Evolutionary conservation across 2,329 filamentous ascomycete genomes (phyloP).

Genomic region (Exophiala sp.): DNA sequence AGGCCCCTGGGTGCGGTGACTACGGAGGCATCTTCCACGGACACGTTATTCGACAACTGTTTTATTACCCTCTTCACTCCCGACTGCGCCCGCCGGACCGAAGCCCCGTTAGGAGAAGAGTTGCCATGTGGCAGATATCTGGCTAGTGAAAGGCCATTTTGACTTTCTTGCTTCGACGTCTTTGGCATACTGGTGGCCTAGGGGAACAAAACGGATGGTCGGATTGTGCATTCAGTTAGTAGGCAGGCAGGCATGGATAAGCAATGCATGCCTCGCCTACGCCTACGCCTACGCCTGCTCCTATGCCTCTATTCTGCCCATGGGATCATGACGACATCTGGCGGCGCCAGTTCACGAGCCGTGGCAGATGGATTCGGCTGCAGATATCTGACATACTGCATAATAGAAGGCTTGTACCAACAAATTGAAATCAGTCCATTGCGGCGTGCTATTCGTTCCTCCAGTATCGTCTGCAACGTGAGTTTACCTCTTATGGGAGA

Average conservation of each 20-base stretch:
- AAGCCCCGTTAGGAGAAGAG: not conserved
- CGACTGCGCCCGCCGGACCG: constrained; percentile 12
- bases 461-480: too few relatives aligned
- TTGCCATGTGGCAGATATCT: not conserved
- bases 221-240: not conserved
- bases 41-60: constrained; percentile 25
- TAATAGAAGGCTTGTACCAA: constrained; percentile 25
- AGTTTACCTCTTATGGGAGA: too few relatives aligned
- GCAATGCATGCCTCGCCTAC: not conserved
- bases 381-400: constrained; percentile 19
- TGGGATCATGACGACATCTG: constrained; percentile 8
- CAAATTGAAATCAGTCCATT: not conserved
- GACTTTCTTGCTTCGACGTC: constrained; percentile 2
- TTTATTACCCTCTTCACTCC: constrained; percentile 42
- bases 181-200: constrained; percentile 12
- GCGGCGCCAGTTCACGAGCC: constrained; percentile 1
- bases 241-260: not conserved
- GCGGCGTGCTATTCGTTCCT: too few relatives aligned
- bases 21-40: constrained; percentile 31
- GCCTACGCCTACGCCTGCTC: constrained; percentile 1
- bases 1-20: constrained; percentile 27
- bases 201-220: constrained; percentile 9
- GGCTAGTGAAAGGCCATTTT: constrained; percentile 8
- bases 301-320: constrained; percentile 9
- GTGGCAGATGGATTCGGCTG: not conserved